A percentile compares a stretch with the other conserved stretches of the same genome.
phyloP scores from a whole-genome alignment of 768 basidiomycete genomes.

The Sporobolomyces roseus region DNA sequence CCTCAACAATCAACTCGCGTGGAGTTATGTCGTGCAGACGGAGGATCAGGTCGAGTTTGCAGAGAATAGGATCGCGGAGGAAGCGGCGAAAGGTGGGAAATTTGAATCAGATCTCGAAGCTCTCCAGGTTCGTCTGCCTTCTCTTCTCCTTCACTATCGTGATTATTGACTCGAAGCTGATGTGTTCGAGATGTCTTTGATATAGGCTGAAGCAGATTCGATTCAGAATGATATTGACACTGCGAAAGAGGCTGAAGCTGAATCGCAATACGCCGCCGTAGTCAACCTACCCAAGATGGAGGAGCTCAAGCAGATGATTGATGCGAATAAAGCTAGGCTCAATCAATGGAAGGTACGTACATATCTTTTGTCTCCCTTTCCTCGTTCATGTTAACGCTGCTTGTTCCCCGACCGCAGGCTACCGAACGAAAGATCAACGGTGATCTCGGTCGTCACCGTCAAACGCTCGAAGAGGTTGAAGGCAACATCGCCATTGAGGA shows the following conservation, averaged over 20 bases:
- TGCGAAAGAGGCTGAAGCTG: slow-evolving; percentile 22
- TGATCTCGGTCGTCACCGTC: not conserved
- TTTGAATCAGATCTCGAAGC: too few species aligned
- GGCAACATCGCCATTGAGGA: slow-evolving; percentile 59
- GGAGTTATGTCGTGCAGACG: slow-evolving; percentile 49
- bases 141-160: too few species aligned
- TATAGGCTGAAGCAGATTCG: not conserved
- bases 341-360: slow-evolving; percentile 16
- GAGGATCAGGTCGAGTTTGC: slow-evolving; percentile 50
- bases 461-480: slow-evolving; percentile 50
- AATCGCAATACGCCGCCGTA: slow-evolving; percentile 47
- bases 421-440: slow-evolving; percentile 19
- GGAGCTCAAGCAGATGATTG: slow-evolving; percentile 54
- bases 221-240: not conserved
- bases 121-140: too few species aligned
- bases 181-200: too few species aligned
- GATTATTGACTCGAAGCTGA: not conserved
- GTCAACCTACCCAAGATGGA: slow-evolving; percentile 48
- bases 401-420: slow-evolving; percentile 9
- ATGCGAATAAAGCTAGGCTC: slow-evolving; percentile 57
- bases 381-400: not conserved
- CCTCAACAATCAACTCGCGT: slow-evolving; percentile 39
- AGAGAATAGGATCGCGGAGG: slow-evolving; percentile 53
- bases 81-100: slow-evolving; percentile 48
- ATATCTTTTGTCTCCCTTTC: not conserved